Conservation (phyloP, 352 stramenopile genomes). For the Saprolegnia parasitica region DNA sequence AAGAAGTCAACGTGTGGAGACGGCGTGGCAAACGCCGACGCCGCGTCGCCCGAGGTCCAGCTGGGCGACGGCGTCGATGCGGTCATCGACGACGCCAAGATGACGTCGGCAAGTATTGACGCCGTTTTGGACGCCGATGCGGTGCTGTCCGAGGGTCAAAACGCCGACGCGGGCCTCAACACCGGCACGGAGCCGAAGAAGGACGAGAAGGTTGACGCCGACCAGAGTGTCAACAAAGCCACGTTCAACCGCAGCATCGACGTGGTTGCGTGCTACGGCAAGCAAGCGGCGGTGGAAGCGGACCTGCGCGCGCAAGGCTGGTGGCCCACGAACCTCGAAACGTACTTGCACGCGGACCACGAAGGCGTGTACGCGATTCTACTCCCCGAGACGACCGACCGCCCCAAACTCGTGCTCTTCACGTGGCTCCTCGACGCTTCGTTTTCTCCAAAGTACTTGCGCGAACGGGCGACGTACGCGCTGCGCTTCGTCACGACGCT, state of each 20-base stretch:
- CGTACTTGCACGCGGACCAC: conserved; percentile 36
- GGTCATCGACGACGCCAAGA: too few species aligned
- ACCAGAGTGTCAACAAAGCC: not conserved
- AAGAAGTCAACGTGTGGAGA: too few species aligned
- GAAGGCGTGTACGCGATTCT: conserved; percentile 50
- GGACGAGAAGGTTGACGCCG: not conserved
- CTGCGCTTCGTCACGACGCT: conserved; percentile 60
- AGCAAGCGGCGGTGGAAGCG: conserved; percentile 45
- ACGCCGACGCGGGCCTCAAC: not conserved
- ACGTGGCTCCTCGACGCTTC: conserved; percentile 48
- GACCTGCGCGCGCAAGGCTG: conserved; percentile 37
- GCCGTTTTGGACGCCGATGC: conserved; percentile 34
- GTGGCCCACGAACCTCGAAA: conserved; percentile 47
- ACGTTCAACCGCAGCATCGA: conserved; percentile 29
- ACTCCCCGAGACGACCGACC: conserved; percentile 21
- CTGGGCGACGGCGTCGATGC: too few species aligned
- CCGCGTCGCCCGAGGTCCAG: too few species aligned
- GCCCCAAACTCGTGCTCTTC: conserved; percentile 40
- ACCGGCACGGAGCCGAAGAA: not conserved
- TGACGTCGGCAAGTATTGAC: too few species aligned
- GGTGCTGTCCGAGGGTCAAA: not conserved
- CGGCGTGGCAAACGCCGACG: too few species aligned
- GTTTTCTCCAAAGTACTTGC: conserved; percentile 41
- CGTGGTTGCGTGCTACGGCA: conserved; percentile 54
- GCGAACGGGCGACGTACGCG: conserved; percentile 62